Evolutionary conservation across 2,329 filamentous ascomycete species (phyloP), one percentile per base, ranked within the genome.

Genomic region (Monosporascus ibericus): DNA sequence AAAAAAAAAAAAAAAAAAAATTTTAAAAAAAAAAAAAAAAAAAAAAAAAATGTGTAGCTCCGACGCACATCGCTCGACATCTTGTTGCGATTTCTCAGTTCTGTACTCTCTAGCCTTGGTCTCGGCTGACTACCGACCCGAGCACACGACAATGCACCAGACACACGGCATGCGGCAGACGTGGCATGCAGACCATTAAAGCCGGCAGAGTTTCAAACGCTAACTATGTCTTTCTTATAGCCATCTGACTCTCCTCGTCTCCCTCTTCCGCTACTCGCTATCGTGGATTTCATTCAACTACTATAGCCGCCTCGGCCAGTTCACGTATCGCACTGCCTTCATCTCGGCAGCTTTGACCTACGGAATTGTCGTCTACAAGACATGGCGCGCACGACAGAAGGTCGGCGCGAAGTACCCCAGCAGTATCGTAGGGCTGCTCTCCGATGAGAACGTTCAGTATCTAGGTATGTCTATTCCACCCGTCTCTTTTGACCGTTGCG

Each of bases 351-450:
- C 91, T 47, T 83, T 85, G 48, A 97, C 94, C 11, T 99, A 99
- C 72, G 92, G 94, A 60, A 97, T 99, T 61, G 94, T 99, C 48
- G 92, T 99, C 57, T 97, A 96, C 81, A 99, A 99, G 83, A 92
- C 90, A 53, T 90, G 92, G 77, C 86, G 92, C 60, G 90, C 92
- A 63, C 87, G 90, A 61, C 81, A 88, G 63, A 88, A 90, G 80
- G 79, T 85, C 48, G 86, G 87, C 58, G 84, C 77, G 56, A 84
- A 76, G 68, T 71, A 84, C 63, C 82, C 68, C 68, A 74, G 72
- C 39, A 82, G 87, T 53, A 71, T 80, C 48, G 51, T 92, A 54
- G 81, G 85, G 56, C 76, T 96, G 60, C 77, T 87, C 52, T 78
- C 84, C 14, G 94, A 99, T 70, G 94, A 99, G 80, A 99, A 99